Evolutionary conservation across 2,329 filamentous ascomycete genomes (phyloP), one percentile per base, ranked within the genome.

Genomic region (Diaporthe capsici): DNA sequence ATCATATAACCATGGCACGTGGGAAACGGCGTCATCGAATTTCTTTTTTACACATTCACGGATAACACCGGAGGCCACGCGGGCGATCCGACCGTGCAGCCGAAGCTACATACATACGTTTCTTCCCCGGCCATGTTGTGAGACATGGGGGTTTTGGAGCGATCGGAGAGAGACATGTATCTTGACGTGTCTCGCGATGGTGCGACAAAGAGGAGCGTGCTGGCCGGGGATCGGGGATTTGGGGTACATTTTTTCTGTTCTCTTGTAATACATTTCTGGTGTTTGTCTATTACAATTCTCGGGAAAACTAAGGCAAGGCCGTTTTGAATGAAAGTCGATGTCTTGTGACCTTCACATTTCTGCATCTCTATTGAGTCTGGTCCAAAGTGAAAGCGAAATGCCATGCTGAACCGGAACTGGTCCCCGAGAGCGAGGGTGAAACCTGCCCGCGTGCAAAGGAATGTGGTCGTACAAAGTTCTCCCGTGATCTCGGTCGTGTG

Each of bases 101-200:
- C 60, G 37, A 31, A n/a, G 37, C 34, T 39, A 17, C 57, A 60
- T 9, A 39, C 34, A 8, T 9, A 34, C 34, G 7, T 34, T 9
- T 20, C 28, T 39, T 39, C 4, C 22, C 65, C 39, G 47, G 28
- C 25, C 47, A 25, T 39, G 13, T 42, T 70, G 39, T 55, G 49
- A 70, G 65, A 70, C 65, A 55, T 28, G 49, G 47, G 13, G 47
- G 4, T 53, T 39, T 39, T 7, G 13, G 34, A n/a, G 57, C 13
- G 49, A 34, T 4, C 22, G 17, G n/a, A 22, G 61, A 67, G 61
- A 70, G 65, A 70, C 65, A 70, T 70, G 65, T 70, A 31, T 70
- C 47, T 70, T 55, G 65, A 70, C 49, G 65, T 70, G 65, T 70
- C 49, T 70, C 34, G 65, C n/a, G 65, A 70, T 39, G 34, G 65